Percentiles rank a stretch among this genome's conserved stretches.
Conservation (phyloP, 306 rosid genomes). For the Hylodesmum podocarpum region DNA sequence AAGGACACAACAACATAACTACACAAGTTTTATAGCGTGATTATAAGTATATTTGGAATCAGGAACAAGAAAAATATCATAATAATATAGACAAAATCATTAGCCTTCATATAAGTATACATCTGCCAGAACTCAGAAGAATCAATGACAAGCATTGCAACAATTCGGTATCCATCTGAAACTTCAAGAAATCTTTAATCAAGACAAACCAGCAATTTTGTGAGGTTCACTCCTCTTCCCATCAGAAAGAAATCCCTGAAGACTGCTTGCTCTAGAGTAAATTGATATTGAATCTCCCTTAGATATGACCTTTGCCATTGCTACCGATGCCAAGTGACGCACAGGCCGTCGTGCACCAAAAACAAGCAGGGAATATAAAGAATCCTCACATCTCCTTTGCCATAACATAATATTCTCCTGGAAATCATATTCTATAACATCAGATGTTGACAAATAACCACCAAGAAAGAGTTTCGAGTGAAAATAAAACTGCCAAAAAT, state of each 20-base stretch:
- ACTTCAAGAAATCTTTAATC: constrained; percentile 16
- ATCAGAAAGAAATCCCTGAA: constrained; percentile 96
- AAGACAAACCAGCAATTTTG: constrained; percentile 77
- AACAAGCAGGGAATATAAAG: constrained; percentile 74
- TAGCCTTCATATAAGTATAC: constrained; percentile 18
- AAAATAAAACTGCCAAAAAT: background rate
- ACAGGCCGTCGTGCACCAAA: constrained; percentile 96
- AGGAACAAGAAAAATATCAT: background rate
- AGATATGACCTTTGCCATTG: constrained; percentile 80
- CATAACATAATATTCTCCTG: constrained; percentile 89
- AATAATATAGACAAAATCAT: background rate
- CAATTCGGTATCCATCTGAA: constrained; percentile 23
- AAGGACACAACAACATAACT: constrained; percentile 5
- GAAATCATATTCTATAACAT: constrained; percentile 22
- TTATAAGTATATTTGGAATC: constrained; percentile 1
- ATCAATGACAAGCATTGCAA: constrained; percentile 24
- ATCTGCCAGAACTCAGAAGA: background rate
- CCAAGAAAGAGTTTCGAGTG: background rate
- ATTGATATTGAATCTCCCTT: constrained; percentile 91
- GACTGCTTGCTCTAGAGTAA: constrained; percentile 91
- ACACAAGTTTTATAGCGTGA: constrained; percentile 11
- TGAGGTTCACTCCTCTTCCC: constrained; percentile 85
- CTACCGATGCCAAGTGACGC: constrained; percentile 91
- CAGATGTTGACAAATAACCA: background rate
- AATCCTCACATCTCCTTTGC: constrained; percentile 98